Percentiles rank a stretch among this genome's conserved stretches.
These are phyloP conservation scores for Pythium dissotocum DNA, from an alignment of 352 stramenopile species.

Conservation along the genomic window DNA sequence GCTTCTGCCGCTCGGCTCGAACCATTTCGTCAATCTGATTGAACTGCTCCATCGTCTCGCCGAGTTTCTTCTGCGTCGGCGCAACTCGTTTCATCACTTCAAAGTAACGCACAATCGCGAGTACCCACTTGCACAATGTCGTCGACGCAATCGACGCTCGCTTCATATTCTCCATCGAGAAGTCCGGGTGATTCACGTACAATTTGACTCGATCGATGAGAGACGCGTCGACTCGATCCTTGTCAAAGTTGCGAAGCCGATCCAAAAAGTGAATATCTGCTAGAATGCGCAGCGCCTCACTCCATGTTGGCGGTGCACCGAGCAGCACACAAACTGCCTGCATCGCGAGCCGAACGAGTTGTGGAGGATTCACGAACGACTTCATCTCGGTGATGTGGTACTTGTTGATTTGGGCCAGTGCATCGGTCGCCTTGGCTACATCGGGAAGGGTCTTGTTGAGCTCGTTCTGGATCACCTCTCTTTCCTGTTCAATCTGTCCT, in stretches of 20 bases:
- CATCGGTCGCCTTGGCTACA: constrained; percentile 51
- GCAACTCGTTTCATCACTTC: constrained; percentile 64
- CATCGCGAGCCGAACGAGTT: constrained; percentile 75
- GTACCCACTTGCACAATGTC: constrained; percentile 72
- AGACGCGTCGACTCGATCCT: constrained; percentile 44
- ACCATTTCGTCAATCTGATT: constrained; percentile 42
- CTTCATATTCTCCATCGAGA: constrained; percentile 81
- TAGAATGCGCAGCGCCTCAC: constrained; percentile 59
- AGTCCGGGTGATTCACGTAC: constrained; percentile 70
- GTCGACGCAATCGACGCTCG: constrained; percentile 65
- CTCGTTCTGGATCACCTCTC: constrained; percentile 51
- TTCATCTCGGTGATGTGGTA: constrained; percentile 83
- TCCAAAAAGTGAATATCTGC: constrained; percentile 74
- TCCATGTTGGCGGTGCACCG: constrained; percentile 58
- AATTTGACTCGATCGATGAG: constrained; percentile 56
- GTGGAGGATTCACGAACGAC: constrained; percentile 69
- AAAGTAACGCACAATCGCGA: constrained; percentile 69
- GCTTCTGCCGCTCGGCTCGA: constrained; percentile 44
- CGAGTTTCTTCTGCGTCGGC: constrained; percentile 50
- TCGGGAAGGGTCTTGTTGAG: constrained; percentile 65
- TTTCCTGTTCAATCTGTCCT: constrained; percentile 55
- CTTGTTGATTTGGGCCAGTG: constrained; percentile 76
- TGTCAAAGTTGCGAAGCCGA: constrained; percentile 57
- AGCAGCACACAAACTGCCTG: constrained; percentile 75
- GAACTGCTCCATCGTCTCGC: constrained; percentile 43